Base-by-base conservation (phyloP, 2,329 filamentous ascomycete genomes). In the Domatiomyces catenatus region DNA sequence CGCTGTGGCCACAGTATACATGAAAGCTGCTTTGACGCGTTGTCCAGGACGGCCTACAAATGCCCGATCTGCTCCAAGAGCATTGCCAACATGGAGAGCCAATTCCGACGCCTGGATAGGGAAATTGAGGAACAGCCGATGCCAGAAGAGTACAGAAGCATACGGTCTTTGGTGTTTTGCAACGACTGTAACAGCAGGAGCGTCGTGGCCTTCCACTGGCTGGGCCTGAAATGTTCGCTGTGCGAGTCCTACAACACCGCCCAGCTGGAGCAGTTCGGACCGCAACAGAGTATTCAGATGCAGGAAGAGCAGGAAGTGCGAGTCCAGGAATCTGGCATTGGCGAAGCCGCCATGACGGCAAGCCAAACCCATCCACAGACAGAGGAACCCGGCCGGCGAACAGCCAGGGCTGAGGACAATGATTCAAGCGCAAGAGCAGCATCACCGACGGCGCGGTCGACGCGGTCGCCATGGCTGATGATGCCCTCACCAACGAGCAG, bases 31-130 rank as follows among this genome's bases (percentile, higher is more conserved):
- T 92, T 94, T 62, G 79, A 86, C 45, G 79, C 92, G 59, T 85
- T 94, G 64, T 89, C 93, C 73, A 82, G 83, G 60, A 81, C 80
- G 2, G 93, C 89, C 5, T 98, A 96, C 71, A 93, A 90, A 62
- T 98, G 92, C 61, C 92, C 90, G 0, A 88, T 95, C 47, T 98
- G 92, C 75, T 94, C 84, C 69, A 94, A 92, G 67, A 94, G 86
- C 56, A 83, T 94, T n/a, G 80, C 87, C 58, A 96, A 96, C 63
- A 98, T 98, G 90, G 90, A 95, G 63, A 79, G 86, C 39, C 85
- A 93, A 59, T 98, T 96, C 70, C 81, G 87, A 47, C 92, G 92
- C 59, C 70, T 96, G 32, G 90, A 95, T 61, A 79, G 88, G 48
- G 83, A 87, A 47, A 94, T 98, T 53, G 77, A 84, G 56, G 76